phyloP scores from a whole-genome alignment of 1,139 yeast genomes.

The Debaryomyces robertsiae region DNA sequence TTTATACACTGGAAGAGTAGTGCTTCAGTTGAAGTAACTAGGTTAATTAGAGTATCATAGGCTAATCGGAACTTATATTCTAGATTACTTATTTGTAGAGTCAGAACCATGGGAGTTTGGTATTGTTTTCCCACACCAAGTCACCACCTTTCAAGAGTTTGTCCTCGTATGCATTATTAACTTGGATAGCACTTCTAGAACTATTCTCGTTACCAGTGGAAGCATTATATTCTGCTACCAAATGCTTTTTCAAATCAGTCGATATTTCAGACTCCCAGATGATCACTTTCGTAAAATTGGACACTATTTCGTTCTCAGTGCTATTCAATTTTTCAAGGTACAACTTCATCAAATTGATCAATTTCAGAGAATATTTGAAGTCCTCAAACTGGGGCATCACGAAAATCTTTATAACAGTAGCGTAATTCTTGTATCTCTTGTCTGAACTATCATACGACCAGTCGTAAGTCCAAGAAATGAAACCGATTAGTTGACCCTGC shows the following conservation, averaged over 20 bases:
- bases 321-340: slow-evolving; percentile 17
- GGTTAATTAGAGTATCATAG: no score
- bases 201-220: slow-evolving; percentile 33
- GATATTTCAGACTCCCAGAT: slow-evolving; percentile 43
- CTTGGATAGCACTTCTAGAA: slow-evolving; percentile 41
- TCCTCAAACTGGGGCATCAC: slow-evolving; percentile 25
- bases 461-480: slow-evolving; percentile 46
- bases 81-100: not conserved
- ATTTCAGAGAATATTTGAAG: slow-evolving; percentile 21
- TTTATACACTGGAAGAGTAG: no score
- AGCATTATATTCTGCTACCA: slow-evolving; percentile 19
- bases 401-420: slow-evolving; percentile 33
- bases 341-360: slow-evolving; percentile 28
- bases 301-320: slow-evolving; percentile 17
- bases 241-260: slow-evolving; percentile 15
- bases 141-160: slow-evolving; percentile 26
- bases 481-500: slow-evolving; percentile 27
- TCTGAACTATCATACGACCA: slow-evolving; percentile 22
- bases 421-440: slow-evolving; percentile 21
- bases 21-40: no score
- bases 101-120: slow-evolving; percentile 50
- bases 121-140: slow-evolving; percentile 48
- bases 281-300: slow-evolving; percentile 24
- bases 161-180: slow-evolving; percentile 29
- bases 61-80: not conserved